Evolutionary conservation across 2,329 filamentous ascomycete genomes (phyloP).

Genomic region (Metarhizium rileyi): DNA sequence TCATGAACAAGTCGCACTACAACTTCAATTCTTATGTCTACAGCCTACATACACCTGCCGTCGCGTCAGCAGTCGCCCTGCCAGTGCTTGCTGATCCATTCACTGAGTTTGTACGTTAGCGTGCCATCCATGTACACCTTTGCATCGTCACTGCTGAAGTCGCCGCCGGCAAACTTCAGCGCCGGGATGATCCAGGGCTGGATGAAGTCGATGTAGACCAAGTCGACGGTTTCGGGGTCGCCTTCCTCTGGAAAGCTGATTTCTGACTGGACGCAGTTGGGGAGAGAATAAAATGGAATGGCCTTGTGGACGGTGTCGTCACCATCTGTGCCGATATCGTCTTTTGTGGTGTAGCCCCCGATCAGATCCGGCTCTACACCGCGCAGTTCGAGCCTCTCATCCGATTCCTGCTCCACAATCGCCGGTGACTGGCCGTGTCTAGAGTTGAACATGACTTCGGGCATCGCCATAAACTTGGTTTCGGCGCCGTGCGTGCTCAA

Average conservation of each 20-base stretch:
- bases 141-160: slow-evolving; percentile 39
- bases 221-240: slow-evolving; percentile 65
- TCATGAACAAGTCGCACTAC: too few relatives aligned
- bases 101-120: slow-evolving; percentile 44
- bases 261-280: slow-evolving; percentile 71
- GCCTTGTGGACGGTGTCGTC: slow-evolving; percentile 80
- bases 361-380: slow-evolving; percentile 28
- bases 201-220: slow-evolving; percentile 89
- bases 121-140: slow-evolving; percentile 42
- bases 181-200: slow-evolving; percentile 72
- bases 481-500: slow-evolving; percentile 28
- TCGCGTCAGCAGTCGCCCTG: slow-evolving; percentile 32
- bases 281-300: slow-evolving; percentile 66
- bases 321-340: slow-evolving; percentile 74
- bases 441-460: slow-evolving; percentile 29
- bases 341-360: slow-evolving; percentile 76
- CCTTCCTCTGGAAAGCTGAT: slow-evolving; percentile 48
- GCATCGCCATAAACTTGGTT: slow-evolving; percentile 38
- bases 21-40: too few relatives aligned
- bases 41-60: too few relatives aligned
- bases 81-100: slow-evolving; percentile 54
- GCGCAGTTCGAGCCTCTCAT: slow-evolving; percentile 22
- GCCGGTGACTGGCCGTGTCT: slow-evolving; percentile 4
- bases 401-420: slow-evolving; percentile 1
- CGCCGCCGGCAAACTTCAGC: slow-evolving; percentile 49